phyloP scores from a whole-genome alignment of 768 basidiomycete genomes.

The Zangia roseola region DNA sequence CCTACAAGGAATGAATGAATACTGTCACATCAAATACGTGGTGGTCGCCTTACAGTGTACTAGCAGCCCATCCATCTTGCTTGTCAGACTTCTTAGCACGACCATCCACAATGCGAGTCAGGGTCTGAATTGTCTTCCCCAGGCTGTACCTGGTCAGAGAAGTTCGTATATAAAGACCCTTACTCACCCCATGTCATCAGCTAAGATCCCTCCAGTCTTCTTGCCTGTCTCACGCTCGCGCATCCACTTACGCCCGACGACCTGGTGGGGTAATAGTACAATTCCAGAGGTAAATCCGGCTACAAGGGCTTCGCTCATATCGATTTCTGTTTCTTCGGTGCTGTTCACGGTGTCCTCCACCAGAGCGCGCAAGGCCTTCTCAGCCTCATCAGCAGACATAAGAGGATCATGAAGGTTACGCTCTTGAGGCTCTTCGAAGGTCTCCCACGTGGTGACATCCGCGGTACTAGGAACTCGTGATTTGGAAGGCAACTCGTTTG shows the following conservation, averaged over 20 bases:
- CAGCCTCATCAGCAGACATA: conserved; percentile 58
- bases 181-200: conserved; percentile 84
- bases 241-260: conserved; percentile 89
- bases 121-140: conserved; percentile 89
- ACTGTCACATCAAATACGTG: background rate
- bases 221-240: conserved; percentile 74
- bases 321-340: conserved; percentile 47
- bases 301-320: conserved; percentile 68
- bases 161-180: background rate
- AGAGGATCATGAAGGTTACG: conserved; percentile 27
- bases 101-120: conserved; percentile 85
- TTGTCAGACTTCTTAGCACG: conserved; percentile 67
- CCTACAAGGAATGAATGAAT: conserved; percentile 37
- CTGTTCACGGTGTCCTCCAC: conserved; percentile 61
- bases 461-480: conserved; percentile 15
- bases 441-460: conserved; percentile 25
- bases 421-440: conserved; percentile 30
- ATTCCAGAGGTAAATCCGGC: conserved; percentile 75
- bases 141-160: conserved; percentile 43
- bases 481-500: conserved; percentile 29
- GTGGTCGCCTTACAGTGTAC: conserved; percentile 58
- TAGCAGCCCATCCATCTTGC: conserved; percentile 66
- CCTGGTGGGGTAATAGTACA: conserved; percentile 80
- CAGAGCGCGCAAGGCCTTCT: conserved; percentile 75
- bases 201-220: conserved; percentile 82